phyloP scores from a whole-genome alignment of 306 rosid genomes.

The Crotalaria pallida region DNA sequence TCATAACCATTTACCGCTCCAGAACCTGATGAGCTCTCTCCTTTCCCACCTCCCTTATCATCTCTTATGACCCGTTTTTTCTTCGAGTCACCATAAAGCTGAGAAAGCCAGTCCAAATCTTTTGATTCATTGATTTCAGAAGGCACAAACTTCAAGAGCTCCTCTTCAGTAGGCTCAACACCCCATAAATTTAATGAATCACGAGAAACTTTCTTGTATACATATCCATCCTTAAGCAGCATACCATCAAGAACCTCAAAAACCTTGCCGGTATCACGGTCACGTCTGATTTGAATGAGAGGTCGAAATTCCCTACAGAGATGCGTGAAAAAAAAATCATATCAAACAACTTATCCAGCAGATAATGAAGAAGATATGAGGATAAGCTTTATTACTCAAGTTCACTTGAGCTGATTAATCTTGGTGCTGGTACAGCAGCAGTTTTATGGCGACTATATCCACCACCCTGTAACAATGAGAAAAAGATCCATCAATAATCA shows the following conservation, averaged over 20 bases:
- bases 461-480: constrained; percentile 60
- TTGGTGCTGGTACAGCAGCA: constrained; percentile 60
- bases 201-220: constrained; percentile 66
- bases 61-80: constrained; percentile 37
- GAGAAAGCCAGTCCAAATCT: constrained; percentile 83
- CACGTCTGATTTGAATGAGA: constrained; percentile 63
- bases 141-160: constrained; percentile 61
- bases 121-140: constrained; percentile 59
- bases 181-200: constrained; percentile 90
- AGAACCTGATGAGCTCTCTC: constrained; percentile 62
- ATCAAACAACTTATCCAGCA: constrained; percentile 8
- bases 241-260: constrained; percentile 72
- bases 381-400: constrained; percentile 63
- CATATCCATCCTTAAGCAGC: constrained; percentile 84
- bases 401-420: constrained; percentile 85
- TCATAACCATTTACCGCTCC: constrained; percentile 44
- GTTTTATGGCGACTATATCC: constrained; percentile 57
- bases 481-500: constrained; percentile 13
- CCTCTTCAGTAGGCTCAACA: constrained; percentile 78
- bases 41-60: constrained; percentile 63
- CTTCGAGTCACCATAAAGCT: constrained; percentile 72
- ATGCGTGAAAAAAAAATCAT: constrained; percentile 13
- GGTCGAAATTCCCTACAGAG: constrained; percentile 81
- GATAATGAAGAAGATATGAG: neutral
- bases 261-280: constrained; percentile 63